Conservation (phyloP, 805 yeast species). For the Schwanniomyces polymorphus region DNA sequence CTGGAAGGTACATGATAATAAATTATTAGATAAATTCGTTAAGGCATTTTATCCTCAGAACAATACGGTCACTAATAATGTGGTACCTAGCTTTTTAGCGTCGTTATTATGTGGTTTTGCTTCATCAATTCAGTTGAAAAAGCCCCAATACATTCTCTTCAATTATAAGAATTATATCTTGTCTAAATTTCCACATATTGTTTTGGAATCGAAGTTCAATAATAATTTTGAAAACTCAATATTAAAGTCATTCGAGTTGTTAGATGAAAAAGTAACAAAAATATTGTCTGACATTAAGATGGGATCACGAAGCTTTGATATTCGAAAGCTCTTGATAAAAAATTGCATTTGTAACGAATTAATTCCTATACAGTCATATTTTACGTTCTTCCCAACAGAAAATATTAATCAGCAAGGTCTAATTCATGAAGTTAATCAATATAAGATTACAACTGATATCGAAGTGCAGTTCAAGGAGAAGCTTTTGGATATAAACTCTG, state of each 20-base stretch:
- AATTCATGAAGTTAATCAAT: slow-evolving; percentile 25
- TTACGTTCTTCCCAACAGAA: slow-evolving; percentile 26
- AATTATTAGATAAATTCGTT: slow-evolving; percentile 11
- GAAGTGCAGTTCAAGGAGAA: slow-evolving; percentile 27
- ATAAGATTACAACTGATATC: slow-evolving; percentile 20
- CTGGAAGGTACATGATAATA: slow-evolving; percentile 19
- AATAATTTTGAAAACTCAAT: slow-evolving; percentile 15
- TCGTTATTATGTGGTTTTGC: slow-evolving; percentile 21
- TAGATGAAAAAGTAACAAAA: slow-evolving; percentile 11
- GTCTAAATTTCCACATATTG: slow-evolving; percentile 24
- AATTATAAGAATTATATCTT: slow-evolving; percentile 38
- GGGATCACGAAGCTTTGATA: slow-evolving; percentile 12
- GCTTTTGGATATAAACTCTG: slow-evolving; percentile 32
- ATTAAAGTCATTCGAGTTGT: slow-evolving; percentile 11
- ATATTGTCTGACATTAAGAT: slow-evolving; percentile 8
- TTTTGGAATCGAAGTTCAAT: slow-evolving; percentile 14
- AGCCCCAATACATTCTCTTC: slow-evolving; percentile 22
- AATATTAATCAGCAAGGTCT: slow-evolving; percentile 21
- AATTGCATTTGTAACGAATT: slow-evolving; percentile 29
- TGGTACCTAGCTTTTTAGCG: slow-evolving; percentile 17
- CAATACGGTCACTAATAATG: slow-evolving; percentile 9
- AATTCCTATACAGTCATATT: slow-evolving; percentile 23
- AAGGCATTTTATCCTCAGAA: slow-evolving; percentile 7
- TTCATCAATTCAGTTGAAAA: slow-evolving; percentile 16
- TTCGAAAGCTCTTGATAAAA: slow-evolving; percentile 27